Base-by-base conservation (phyloP, 2,329 filamentous ascomycete genomes). In the Juglanconis oblonga region DNA sequence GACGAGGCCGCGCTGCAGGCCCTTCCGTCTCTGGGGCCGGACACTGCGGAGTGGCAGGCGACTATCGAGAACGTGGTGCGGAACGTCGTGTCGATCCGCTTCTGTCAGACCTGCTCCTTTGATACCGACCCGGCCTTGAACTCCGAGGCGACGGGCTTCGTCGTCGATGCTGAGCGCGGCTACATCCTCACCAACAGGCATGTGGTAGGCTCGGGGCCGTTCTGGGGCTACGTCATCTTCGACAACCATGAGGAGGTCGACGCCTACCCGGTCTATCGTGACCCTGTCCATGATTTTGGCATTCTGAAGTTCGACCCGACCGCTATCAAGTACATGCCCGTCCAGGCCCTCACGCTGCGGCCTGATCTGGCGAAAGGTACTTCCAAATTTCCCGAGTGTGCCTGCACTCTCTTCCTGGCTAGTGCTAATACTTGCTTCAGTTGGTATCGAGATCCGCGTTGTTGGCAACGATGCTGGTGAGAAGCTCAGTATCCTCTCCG, bases 381-480 rank as follows among this genome's bases (percentile, higher is more conserved):
- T n/a, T 40, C 40, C 47, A 50, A 29, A 0, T 7, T 33, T n/a
- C 40, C 14, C 33, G 33, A 47, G 63, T 24, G 53, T 67, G 38
- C 2, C 9, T 35, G 6, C 48, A 6, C 11, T 4, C 9, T 14
- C n/a, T 8, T 11, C 5, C 7, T 11, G n/a, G n/a, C 7, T 66
- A 42, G 9, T 61, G 45, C 66, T 71, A 63, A 72, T 62, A 40
- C 44, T 2, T n/a, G 31, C 35, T 33, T 5, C 59, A 77, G 94
- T 99, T 56, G 95, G 95, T 58, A 87, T 91, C 13, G 95, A 99
- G 76, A 98, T 99, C 67, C 85, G 96, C 66, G 95, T 99, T 1
- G 95, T 99, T 5, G 95, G 95, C 77, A 99, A 99, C 74, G 95
- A 99, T 80, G 95, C 95, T 35, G 95, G 95, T 66, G 95, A 99